phyloP scores from a whole-genome alignment of 768 basidiomycete genomes.

The Clavaria fumosa region DNA sequence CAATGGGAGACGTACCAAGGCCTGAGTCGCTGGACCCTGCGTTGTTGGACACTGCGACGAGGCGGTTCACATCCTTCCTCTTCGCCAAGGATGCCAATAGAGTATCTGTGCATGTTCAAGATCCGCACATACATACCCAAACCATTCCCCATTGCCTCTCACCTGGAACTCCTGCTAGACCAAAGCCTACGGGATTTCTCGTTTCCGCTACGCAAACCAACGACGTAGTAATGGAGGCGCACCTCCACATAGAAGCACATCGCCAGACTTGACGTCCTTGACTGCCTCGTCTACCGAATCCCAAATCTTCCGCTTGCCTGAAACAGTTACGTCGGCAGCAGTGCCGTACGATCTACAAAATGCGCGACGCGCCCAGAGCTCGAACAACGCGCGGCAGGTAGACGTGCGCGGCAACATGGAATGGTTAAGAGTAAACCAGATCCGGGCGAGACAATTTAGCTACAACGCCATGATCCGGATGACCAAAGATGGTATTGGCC shows the following conservation, averaged over 20 bases:
- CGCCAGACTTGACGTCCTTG: conserved; percentile 66
- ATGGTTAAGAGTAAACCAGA: too few species aligned
- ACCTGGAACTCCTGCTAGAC: conserved; percentile 82
- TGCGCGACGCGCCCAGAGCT: too few species aligned
- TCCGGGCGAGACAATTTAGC: too few species aligned
- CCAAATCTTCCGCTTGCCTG: conserved; percentile 56
- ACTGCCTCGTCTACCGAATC: conserved; percentile 70
- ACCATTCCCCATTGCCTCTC: conserved; percentile 1
- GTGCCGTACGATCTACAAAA: too few species aligned
- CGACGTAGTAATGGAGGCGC: conserved; percentile 13
- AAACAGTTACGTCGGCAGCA: conserved; percentile 17
- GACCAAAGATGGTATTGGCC: too few species aligned
- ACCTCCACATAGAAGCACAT: conserved; percentile 73
- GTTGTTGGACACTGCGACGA: conserved; percentile 85
- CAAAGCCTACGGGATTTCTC: conserved; percentile 46
- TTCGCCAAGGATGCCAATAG: conserved; percentile 63
- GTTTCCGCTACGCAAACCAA: background rate
- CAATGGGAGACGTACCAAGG: conserved; percentile 51
- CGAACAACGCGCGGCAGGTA: too few species aligned
- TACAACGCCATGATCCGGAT: too few species aligned
- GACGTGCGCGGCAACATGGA: too few species aligned
- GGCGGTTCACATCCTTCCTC: conserved; percentile 53
- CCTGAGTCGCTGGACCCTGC: conserved; percentile 59
- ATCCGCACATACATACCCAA: background rate
- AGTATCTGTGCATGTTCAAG: conserved; percentile 37